Conservation (phyloP, 2,329 filamentous ascomycete genomes). For the Trichophyton verrucosum region DNA sequence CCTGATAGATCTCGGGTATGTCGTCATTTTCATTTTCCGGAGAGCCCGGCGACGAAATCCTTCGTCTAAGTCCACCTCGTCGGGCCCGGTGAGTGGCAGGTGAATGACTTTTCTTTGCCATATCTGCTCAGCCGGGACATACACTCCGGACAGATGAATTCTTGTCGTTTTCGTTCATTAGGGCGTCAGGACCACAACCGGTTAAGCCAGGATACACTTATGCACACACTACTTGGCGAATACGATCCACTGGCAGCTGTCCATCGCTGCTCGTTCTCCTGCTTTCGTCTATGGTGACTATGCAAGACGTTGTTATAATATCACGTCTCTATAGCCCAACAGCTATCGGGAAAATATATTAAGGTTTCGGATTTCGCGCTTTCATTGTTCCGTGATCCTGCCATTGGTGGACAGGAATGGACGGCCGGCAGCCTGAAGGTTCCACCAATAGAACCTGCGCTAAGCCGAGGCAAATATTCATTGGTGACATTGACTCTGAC, state of each 20-base stretch:
- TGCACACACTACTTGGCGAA: background rate
- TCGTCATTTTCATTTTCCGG: slow-evolving; percentile 2
- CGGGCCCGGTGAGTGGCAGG: background rate
- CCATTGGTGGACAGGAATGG: no score
- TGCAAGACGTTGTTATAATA: background rate
- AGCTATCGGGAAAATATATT: background rate
- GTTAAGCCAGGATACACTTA: background rate
- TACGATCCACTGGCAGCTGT: background rate
- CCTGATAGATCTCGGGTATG: slow-evolving; percentile 8
- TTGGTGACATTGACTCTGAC: background rate
- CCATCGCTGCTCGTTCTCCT: background rate
- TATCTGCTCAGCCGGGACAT: background rate
- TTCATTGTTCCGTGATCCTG: background rate
- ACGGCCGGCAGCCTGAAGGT: no score
- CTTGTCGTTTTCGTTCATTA: slow-evolving; percentile 3
- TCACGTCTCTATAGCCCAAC: background rate
- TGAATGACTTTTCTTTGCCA: background rate
- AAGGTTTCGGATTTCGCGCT: background rate
- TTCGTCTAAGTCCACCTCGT: background rate
- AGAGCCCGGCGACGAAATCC: background rate
- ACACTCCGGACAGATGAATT: background rate
- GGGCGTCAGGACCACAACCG: background rate
- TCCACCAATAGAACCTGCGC: no score
- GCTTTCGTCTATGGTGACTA: background rate
- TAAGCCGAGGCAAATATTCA: background rate